Percentiles rank a stretch among this genome's conserved stretches.
These are phyloP conservation scores for Taxillus chinensis DNA, from an alignment of 164 flowering plant genomes.

Conservation along the genomic window DNA sequence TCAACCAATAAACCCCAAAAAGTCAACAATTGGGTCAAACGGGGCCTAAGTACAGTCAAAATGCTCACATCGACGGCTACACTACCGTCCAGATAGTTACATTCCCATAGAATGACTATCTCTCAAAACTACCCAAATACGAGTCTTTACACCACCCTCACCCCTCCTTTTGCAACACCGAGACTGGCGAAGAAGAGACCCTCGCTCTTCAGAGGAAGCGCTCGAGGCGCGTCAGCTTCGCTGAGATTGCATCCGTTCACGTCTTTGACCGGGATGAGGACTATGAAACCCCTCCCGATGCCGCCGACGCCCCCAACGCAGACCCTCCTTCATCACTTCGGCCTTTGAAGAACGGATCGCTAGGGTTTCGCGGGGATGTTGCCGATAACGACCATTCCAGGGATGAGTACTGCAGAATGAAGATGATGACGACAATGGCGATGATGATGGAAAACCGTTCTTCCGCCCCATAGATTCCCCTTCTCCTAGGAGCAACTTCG, in stretches of 20 bases:
- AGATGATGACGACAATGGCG: constrained; percentile 21
- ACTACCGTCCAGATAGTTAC: too few relatives aligned
- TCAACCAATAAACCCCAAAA: too few relatives aligned
- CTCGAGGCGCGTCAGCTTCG: constrained; percentile 84
- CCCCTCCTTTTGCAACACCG: constrained; percentile 13
- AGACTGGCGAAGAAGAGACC: constrained; percentile 32
- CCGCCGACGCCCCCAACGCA: constrained; percentile 9
- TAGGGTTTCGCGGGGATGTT: constrained; percentile 20
- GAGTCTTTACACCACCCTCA: too few relatives aligned
- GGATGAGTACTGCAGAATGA: constrained; percentile 9
- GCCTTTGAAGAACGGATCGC: constrained; percentile 5
- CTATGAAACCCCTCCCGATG: constrained; percentile 39
- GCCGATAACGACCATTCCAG: constrained; percentile 26
- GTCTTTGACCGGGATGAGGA: constrained; percentile 83
- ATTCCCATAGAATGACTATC: too few relatives aligned
- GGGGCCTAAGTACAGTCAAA: too few relatives aligned
- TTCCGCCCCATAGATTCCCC: constrained; percentile 47
- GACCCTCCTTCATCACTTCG: constrained; percentile 2
- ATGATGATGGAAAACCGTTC: constrained; percentile 28
- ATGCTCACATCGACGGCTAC: too few relatives aligned
- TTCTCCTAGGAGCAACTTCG: constrained; percentile 42
- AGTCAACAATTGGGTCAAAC: too few relatives aligned
- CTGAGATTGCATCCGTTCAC: constrained; percentile 79
- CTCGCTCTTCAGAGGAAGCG: constrained; percentile 45
- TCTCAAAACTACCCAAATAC: too few relatives aligned